A percentile compares a stretch with the other conserved stretches of the same genome.
Conservation (phyloP, 805 yeast genomes). For the Yarrowia sp. region DNA sequence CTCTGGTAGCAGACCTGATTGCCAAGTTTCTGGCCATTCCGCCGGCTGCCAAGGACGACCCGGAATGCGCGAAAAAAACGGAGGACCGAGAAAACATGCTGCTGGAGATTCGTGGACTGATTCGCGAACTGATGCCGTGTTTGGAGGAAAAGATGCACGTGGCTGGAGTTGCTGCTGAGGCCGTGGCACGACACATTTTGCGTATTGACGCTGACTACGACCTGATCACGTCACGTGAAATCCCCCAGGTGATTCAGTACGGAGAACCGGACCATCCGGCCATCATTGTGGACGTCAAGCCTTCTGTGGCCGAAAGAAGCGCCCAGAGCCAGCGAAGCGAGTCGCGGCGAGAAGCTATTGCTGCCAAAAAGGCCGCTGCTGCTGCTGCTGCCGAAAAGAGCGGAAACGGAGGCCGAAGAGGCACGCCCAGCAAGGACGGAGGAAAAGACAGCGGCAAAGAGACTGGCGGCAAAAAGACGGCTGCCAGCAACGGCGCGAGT, state of each 20-base stretch:
- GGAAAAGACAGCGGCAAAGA: constrained; percentile 5
- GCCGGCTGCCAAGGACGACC: constrained; percentile 8
- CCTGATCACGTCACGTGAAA: constrained; percentile 66
- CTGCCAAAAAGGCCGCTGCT: constrained; percentile 69
- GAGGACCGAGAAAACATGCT: constrained; percentile 36
- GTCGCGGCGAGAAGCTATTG: constrained; percentile 85
- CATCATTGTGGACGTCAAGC: constrained; percentile 59
- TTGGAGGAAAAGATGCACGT: constrained; percentile 97
- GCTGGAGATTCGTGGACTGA: constrained; percentile 42
- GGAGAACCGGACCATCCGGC: constrained; percentile 91
- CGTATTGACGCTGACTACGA: constrained; percentile 80
- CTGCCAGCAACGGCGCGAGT: not conserved
- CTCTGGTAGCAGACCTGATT: constrained; percentile 58
- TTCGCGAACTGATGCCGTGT: constrained; percentile 79
- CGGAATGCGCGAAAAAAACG: constrained; percentile 16
- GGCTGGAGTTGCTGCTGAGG: constrained; percentile 83
- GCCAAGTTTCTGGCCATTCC: constrained; percentile 45
- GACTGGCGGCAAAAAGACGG: not conserved
- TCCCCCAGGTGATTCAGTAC: constrained; percentile 71
- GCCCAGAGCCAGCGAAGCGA: constrained; percentile 78
- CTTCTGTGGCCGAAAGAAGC: constrained; percentile 43
- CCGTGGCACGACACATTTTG: constrained; percentile 60
- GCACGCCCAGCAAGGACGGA: constrained; percentile 6
- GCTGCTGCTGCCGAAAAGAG: constrained; percentile 31
- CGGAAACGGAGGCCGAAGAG: constrained; percentile 9